Percentiles rank a stretch among this genome's conserved stretches.
phyloP scores from a whole-genome alignment of 176 grass and related monocot genomes.

The Elymus sibiricus region DNA sequence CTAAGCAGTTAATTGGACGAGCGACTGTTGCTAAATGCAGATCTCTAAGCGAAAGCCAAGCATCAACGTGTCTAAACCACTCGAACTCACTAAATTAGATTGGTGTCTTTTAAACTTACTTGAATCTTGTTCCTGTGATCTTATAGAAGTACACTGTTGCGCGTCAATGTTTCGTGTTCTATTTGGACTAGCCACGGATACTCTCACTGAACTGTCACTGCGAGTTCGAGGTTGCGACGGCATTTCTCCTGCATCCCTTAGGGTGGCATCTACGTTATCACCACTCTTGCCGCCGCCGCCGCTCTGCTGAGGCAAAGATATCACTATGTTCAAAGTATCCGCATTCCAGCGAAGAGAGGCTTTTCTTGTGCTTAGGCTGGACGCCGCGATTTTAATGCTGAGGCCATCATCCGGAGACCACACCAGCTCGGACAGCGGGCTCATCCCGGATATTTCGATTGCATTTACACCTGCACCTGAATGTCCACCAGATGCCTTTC shows the following conservation, averaged over 20 bases:
- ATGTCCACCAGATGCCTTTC: slow-evolving; percentile 34
- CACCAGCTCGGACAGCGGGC: slow-evolving; percentile 68
- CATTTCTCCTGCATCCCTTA: slow-evolving; percentile 41
- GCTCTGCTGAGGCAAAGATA: slow-evolving; percentile 58
- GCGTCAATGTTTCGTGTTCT: slow-evolving; percentile 40
- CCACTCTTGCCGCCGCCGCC: slow-evolving; percentile 20
- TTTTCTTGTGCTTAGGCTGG: slow-evolving; percentile 55
- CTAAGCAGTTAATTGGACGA: slow-evolving; percentile 5
- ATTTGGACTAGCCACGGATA: slow-evolving; percentile 31
- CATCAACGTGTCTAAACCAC: slow-evolving; percentile 1
- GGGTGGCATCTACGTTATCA: slow-evolving; percentile 22
- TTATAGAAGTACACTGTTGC: slow-evolving; percentile 35
- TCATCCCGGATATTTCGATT: slow-evolving; percentile 49
- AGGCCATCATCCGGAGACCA: slow-evolving; percentile 74
- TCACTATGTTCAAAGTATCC: slow-evolving; percentile 61
- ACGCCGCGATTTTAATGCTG: slow-evolving; percentile 61
- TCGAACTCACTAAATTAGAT: slow-evolving; percentile 18
- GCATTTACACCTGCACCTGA: slow-evolving; percentile 97
- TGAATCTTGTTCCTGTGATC: slow-evolving; percentile 47
- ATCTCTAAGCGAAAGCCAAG: not conserved
- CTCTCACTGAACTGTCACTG: slow-evolving; percentile 30
- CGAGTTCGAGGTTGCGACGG: slow-evolving; percentile 35
- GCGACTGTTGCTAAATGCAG: slow-evolving; percentile 12
- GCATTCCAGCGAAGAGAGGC: slow-evolving; percentile 66
- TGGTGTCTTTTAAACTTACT: slow-evolving; percentile 52